Evolutionary conservation across 768 basidiomycete species (phyloP), one percentile per base, ranked within the genome.

Genomic region (Boletus rufocinnamomeus): DNA sequence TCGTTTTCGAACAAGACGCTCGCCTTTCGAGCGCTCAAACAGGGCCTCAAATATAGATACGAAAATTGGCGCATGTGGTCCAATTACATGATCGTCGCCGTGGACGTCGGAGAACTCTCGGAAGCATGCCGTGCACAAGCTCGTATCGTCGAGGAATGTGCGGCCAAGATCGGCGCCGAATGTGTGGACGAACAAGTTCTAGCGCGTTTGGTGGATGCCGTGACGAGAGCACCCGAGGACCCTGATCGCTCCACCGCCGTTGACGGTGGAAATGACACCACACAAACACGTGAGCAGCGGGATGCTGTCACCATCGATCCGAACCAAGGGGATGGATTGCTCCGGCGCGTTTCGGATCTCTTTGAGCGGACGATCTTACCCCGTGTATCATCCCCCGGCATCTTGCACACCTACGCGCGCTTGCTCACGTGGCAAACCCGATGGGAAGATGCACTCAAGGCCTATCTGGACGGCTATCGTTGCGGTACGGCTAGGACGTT

Each of bases 1-100:
- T 77, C 86, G 6, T 88, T 88, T 68, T 75, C 82, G 45, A 86
- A 95, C 77, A 95, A 93, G 71, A 77, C 87, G 47, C 82, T 94
- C 44, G 97, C 97, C 2, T 97, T 93, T 80, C 88, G 88, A 19
- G 96, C 97, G 3, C 87, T 99, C 28, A 88, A 90, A 63, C 91
- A 93, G 59, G 95, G 97, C 2, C 81, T 98, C 59, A 87, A 86
- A 64, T 84, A 82, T 72, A 83, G 84, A 50, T 91, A 93, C 71
- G 87, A 92, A 28, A 95, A 94, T 68, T 98, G 96, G 95, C 84
- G 93, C 21, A 95, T 99, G 91, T 99, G 97, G 97, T 81, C 82
- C 60, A 99, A 99, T 78, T 98, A 95, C 78, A 95, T 93, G 88
- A 79, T 97, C 67, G 88, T 98, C 28, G 82, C 92, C 4, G 80